Evolutionary conservation across 345 rosid species (phyloP).

Genomic region (Citrus unshiu): DNA sequence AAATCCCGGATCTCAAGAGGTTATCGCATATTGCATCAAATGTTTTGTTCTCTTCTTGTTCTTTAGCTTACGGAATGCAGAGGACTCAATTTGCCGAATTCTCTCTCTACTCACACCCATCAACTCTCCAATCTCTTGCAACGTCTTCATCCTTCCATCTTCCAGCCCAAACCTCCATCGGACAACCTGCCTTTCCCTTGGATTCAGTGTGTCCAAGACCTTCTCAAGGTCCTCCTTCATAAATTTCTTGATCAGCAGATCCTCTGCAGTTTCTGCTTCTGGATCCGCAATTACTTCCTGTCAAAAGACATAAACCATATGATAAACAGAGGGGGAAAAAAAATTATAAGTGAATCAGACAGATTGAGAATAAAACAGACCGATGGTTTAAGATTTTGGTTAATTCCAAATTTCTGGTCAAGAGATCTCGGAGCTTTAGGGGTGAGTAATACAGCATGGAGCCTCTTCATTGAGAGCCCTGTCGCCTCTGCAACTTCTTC

Average conservation of each 20-base stretch:
- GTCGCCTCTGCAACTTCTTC: conserved; percentile 87
- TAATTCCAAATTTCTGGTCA: conserved; percentile 80
- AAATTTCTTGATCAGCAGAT: conserved; percentile 59
- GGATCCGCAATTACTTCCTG: conserved; percentile 92
- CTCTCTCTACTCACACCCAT: conserved; percentile 93
- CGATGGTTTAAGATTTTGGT: conserved; percentile 78
- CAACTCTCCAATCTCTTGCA: conserved; percentile 90
- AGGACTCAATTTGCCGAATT: conserved; percentile 78
- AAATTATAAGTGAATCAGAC: neutral
- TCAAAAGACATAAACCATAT: conserved; percentile 5
- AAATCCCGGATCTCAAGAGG: neutral
- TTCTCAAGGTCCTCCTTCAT: conserved; percentile 82
- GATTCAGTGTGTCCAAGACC: conserved; percentile 64
- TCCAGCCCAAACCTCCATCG: conserved; percentile 89
- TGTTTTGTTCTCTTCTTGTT: conserved; percentile 73
- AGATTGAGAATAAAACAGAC: conserved; percentile 29
- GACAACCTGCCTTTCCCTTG: conserved; percentile 76
- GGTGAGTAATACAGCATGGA: conserved; percentile 61
- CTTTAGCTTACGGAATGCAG: conserved; percentile 79
- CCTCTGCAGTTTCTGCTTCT: conserved; percentile 70
- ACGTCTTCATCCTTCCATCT: conserved; percentile 82
- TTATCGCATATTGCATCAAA: conserved; percentile 62
- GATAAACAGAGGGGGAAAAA: neutral
- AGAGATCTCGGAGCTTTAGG: conserved; percentile 89
- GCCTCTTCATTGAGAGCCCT: conserved; percentile 88